These are phyloP conservation scores for Russula earlei DNA, from an alignment of 768 basidiomycete species.

Conservation along the genomic window DNA sequence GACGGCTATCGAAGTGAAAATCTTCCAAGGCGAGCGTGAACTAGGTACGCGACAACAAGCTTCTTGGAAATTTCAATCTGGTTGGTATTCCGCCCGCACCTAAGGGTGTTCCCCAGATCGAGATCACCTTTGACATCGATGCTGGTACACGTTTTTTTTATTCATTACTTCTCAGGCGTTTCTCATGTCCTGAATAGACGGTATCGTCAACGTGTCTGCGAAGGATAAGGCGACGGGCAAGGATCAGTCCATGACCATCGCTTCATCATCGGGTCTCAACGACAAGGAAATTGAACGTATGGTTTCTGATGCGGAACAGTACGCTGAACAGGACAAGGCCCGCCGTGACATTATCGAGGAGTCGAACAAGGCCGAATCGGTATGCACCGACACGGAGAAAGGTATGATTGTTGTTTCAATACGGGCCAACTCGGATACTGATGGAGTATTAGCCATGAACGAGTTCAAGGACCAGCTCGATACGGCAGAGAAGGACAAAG, in stretches of 20 bases:
- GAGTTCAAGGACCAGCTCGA: conserved; percentile 99
- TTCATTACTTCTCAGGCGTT: not conserved
- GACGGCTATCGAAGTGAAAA: conserved; percentile 99
- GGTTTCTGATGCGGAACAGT: conserved; percentile 90
- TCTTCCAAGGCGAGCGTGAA: conserved; percentile 99
- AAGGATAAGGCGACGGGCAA: conserved; percentile 89
- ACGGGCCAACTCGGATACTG: not conserved
- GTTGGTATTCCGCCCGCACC: conserved; percentile 87
- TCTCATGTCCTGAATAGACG: conserved; percentile 39
- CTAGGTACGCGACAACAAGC: conserved; percentile 97
- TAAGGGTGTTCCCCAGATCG: conserved; percentile 69
- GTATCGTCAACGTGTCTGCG: conserved; percentile 95
- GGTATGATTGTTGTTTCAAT: conserved; percentile 33
- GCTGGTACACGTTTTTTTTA: conserved; percentile 46
- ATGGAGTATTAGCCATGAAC: conserved; percentile 55
- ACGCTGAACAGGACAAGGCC: conserved; percentile 86
- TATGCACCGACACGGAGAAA: conserved; percentile 93
- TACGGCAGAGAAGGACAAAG: conserved; percentile 86
- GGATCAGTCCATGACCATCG: conserved; percentile 95
- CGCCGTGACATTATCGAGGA: conserved; percentile 88
- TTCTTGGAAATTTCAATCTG: conserved; percentile 98
- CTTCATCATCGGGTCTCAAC: conserved; percentile 91
- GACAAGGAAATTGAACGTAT: conserved; percentile 97
- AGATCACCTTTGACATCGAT: conserved; percentile 94
- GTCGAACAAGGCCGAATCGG: conserved; percentile 92